Percentiles rank a stretch among this genome's conserved stretches.
These are phyloP conservation scores for Cladosporium cucumerinum DNA, from an alignment of 2,329 filamentous ascomycete genomes.

Conservation along the genomic window DNA sequence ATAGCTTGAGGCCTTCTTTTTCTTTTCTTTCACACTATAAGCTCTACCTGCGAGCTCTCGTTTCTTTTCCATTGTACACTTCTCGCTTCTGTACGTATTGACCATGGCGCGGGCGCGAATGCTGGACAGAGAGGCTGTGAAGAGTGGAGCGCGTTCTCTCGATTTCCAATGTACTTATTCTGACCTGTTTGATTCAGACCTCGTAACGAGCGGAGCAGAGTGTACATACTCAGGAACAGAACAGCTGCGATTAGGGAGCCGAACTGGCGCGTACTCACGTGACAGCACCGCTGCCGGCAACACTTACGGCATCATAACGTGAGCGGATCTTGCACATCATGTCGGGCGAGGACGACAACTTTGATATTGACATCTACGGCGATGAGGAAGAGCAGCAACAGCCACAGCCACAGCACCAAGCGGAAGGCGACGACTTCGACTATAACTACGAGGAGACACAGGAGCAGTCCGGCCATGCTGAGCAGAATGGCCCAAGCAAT, in stretches of 20 bases:
- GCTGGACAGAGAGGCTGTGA: not conserved
- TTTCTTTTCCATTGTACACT: conserved; percentile 7
- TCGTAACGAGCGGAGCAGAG: conserved; percentile 12
- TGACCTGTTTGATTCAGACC: conserved; percentile 16
- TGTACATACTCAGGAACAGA: conserved; percentile 25
- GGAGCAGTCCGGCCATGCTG: not conserved
- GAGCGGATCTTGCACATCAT: conserved; percentile 23
- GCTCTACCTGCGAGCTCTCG: conserved; percentile 13
- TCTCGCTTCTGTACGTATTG: conserved; percentile 25
- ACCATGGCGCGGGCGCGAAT: conserved; percentile 17
- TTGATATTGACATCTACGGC: conserved; percentile 69
- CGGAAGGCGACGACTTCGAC: conserved; percentile 26
- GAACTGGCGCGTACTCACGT: not conserved
- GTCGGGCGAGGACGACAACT: conserved; percentile 62
- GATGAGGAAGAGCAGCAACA: conserved; percentile 44
- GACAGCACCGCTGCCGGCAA: not conserved
- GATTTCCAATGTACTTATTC: conserved; percentile 13
- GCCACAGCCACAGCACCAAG: conserved; percentile 17
- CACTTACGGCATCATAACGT: conserved; percentile 6
- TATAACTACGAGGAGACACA: conserved; percentile 24
- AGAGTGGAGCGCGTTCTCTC: not conserved
- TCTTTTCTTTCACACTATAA: not conserved
- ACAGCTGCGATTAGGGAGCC: not conserved
- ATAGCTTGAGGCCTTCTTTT: conserved; percentile 1
- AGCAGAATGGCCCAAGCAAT: conserved; percentile 42